Evolutionary conservation across 306 rosid species (phyloP).

Genomic region (Calophaca sinica): DNA sequence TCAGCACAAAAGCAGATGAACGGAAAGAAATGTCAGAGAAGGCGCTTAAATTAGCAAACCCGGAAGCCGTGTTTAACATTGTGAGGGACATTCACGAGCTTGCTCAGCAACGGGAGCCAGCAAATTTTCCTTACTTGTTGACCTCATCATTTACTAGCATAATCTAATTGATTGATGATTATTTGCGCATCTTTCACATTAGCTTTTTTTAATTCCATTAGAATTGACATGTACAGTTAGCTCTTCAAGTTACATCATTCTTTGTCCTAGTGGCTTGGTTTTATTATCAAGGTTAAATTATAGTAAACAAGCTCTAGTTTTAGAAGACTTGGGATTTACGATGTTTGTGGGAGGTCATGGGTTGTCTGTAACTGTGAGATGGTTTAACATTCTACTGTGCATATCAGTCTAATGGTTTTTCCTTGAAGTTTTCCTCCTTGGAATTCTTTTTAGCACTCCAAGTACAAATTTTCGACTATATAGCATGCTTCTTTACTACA

Average conservation of each 20-base stretch:
- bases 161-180: slow-evolving; percentile 50
- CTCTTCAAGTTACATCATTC: slow-evolving; percentile 53
- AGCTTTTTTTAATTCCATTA: slow-evolving; percentile 33
- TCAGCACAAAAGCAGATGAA: slow-evolving; percentile 77
- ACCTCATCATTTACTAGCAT: slow-evolving; percentile 84
- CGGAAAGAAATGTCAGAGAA: slow-evolving; percentile 74
- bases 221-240: slow-evolving; percentile 69
- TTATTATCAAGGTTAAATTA: slow-evolving; percentile 45
- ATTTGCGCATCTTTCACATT: slow-evolving; percentile 19
- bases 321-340: slow-evolving; percentile 36
- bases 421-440: background rate
- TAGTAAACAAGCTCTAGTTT: slow-evolving; percentile 46
- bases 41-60: slow-evolving; percentile 89
- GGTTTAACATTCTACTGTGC: slow-evolving; percentile 36
- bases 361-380: slow-evolving; percentile 29
- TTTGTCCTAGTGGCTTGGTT: slow-evolving; percentile 51
- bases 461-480: background rate
- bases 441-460: slow-evolving; percentile 1
- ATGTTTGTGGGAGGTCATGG: slow-evolving; percentile 38
- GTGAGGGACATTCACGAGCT: slow-evolving; percentile 92
- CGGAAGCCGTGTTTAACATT: slow-evolving; percentile 92
- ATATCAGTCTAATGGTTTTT: slow-evolving; percentile 39
- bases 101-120: slow-evolving; percentile 74
- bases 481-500: background rate
- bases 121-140: slow-evolving; percentile 71